These are phyloP conservation scores for Macadamia integrifolia DNA, from an alignment of 164 flowering plant genomes.

Conservation along the genomic window DNA sequence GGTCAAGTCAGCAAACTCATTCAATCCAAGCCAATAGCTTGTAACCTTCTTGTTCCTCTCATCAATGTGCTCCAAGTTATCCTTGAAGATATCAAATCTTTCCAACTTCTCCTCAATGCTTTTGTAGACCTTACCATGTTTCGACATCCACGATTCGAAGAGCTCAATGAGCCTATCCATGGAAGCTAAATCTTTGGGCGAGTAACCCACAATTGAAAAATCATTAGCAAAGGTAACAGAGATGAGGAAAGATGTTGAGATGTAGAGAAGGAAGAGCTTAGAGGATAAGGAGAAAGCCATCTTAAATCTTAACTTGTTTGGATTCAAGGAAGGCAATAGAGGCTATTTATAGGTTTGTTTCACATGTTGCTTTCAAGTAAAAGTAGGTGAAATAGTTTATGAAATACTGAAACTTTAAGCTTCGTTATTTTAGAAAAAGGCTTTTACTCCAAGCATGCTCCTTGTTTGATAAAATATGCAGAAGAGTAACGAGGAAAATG, in stretches of 20 bases:
- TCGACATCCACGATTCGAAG: constrained; percentile 64
- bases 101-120: constrained; percentile 62
- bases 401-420: constrained; percentile 44
- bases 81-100: constrained; percentile 70
- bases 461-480: too few species aligned
- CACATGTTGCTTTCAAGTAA: constrained; percentile 41
- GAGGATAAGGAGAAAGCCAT: constrained; percentile 32
- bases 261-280: constrained; percentile 16
- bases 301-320: not conserved
- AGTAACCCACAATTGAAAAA: constrained; percentile 67
- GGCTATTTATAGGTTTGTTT: constrained; percentile 18
- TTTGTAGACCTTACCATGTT: constrained; percentile 45
- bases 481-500: not conserved
- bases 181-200: constrained; percentile 46
- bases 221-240: constrained; percentile 26
- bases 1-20: constrained; percentile 70
- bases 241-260: constrained; percentile 16
- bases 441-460: constrained; percentile 37
- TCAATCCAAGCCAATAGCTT: constrained; percentile 76
- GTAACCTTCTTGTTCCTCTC: constrained; percentile 50
- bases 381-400: not conserved
- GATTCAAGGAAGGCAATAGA: not conserved
- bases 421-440: constrained; percentile 23
- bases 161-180: constrained; percentile 52
- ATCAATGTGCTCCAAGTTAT: constrained; percentile 68